Conservation (phyloP, 768 basidiomycete genomes). For the Collybia mongolica region DNA sequence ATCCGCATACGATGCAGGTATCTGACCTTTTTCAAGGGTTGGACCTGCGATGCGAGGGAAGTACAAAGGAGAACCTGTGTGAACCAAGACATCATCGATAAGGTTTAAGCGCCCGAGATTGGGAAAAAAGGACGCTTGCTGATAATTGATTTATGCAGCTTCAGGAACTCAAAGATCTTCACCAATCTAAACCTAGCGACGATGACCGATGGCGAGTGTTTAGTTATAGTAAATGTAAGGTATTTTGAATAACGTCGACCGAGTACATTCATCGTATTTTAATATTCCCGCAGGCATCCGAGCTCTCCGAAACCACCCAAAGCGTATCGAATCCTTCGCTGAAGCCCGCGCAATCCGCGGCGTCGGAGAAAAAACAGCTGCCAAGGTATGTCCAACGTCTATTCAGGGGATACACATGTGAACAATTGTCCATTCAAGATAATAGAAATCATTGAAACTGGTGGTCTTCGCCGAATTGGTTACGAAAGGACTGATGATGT, state of each 20-base stretch:
- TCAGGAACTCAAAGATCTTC: conserved; percentile 61
- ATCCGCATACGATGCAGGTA: not conserved
- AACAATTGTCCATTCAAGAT: conserved; percentile 46
- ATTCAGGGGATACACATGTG: not conserved
- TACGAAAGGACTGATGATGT: conserved; percentile 70
- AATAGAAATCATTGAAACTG: conserved; percentile 78
- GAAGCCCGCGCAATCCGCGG: conserved; percentile 62
- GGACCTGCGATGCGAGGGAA: conserved; percentile 58
- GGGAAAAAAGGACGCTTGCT: not conserved
- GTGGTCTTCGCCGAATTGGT: conserved; percentile 63
- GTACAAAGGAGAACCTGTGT: conserved; percentile 33
- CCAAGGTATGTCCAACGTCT: conserved; percentile 45
- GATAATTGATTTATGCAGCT: conserved; percentile 41
- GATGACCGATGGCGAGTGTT: conserved; percentile 70
- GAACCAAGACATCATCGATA: conserved; percentile 76
- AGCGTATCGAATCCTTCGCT: conserved; percentile 52
- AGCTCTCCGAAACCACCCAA: conserved; percentile 52
- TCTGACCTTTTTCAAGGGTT: conserved; percentile 43
- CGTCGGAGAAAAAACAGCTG: conserved; percentile 73
- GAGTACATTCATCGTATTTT: not conserved
- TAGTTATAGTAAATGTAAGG: conserved; percentile 65
- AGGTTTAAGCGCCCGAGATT: conserved; percentile 37
- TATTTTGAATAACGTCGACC: not conserved
- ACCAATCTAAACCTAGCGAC: conserved; percentile 55
- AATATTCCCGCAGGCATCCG: conserved; percentile 49